phyloP scores from a whole-genome alignment of 2,329 filamentous ascomycete genomes.

The Trichothecium sympodiale region DNA sequence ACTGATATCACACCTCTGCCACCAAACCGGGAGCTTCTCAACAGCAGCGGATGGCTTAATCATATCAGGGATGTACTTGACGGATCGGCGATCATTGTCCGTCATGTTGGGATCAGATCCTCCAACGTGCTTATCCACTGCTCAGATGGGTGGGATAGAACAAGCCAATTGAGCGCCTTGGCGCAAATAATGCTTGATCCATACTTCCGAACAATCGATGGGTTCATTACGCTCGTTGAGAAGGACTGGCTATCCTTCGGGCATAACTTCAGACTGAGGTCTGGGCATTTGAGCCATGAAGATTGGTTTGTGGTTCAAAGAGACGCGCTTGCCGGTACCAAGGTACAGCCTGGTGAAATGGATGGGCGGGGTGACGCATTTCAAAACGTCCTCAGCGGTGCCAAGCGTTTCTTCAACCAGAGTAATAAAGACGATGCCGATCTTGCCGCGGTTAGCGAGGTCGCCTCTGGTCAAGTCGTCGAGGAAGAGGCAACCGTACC shows the following conservation, averaged over 20 bases:
- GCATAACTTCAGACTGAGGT: constrained; percentile 93
- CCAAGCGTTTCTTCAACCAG: constrained; percentile 81
- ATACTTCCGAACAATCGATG: constrained; percentile 86
- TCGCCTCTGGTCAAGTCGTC: constrained; percentile 26
- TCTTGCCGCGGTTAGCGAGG: constrained; percentile 37
- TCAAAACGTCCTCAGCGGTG: constrained; percentile 78
- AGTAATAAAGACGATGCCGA: constrained; percentile 49
- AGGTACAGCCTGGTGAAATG: constrained; percentile 49
- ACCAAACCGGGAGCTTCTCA: constrained; percentile 69
- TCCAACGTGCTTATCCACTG: constrained; percentile 96
- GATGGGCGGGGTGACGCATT: constrained; percentile 61
- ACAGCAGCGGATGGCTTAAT: constrained; percentile 81
- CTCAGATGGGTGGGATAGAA: constrained; percentile 97
- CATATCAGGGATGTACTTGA: constrained; percentile 79
- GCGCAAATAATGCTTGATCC: constrained; percentile 91
- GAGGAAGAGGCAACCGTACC: constrained; percentile 61
- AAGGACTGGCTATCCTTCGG: constrained; percentile 98
- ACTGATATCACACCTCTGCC: constrained; percentile 76
- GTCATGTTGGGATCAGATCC: constrained; percentile 82
- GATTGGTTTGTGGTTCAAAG: constrained; percentile 90
- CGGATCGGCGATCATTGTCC: constrained; percentile 72
- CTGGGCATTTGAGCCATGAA: constrained; percentile 76
- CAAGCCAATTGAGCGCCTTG: constrained; percentile 83
- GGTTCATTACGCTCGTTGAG: constrained; percentile 88
- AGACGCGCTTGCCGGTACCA: constrained; percentile 58